Evolutionary conservation across 768 basidiomycete genomes (phyloP).

Genomic region (Trametes cinnabarina): DNA sequence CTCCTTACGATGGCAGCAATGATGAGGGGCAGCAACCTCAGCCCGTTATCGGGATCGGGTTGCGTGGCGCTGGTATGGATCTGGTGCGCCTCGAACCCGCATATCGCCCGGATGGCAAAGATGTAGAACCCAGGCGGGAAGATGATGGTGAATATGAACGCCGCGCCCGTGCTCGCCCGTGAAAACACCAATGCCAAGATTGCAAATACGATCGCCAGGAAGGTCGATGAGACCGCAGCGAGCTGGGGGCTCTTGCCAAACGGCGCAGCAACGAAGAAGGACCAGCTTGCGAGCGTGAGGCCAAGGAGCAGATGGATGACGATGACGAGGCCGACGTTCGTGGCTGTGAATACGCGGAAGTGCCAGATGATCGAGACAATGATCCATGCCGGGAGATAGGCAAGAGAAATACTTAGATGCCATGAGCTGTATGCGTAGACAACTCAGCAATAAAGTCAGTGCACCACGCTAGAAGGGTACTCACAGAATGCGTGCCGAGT

Average conservation of each 20-base stretch:
- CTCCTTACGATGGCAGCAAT: constrained; percentile 60
- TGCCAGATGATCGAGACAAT: constrained; percentile 65
- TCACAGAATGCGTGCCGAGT: constrained; percentile 63
- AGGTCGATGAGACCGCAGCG: constrained; percentile 64
- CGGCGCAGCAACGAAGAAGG: constrained; percentile 65
- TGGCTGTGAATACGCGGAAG: constrained; percentile 59
- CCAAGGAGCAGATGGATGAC: constrained; percentile 66
- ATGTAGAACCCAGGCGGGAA: constrained; percentile 79
- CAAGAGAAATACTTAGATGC: constrained; percentile 63
- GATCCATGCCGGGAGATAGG: constrained; percentile 78
- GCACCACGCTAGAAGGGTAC: too few species aligned
- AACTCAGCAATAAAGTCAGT: too few species aligned
- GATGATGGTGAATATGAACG: constrained; percentile 63
- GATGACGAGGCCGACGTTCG: constrained; percentile 58
- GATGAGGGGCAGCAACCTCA: constrained; percentile 55
- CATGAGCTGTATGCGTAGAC: constrained; percentile 38
- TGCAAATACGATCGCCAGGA: constrained; percentile 63
- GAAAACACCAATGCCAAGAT: constrained; percentile 60
- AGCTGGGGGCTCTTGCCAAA: constrained; percentile 74
- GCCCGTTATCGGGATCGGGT: constrained; percentile 57
- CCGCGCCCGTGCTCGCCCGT: constrained; percentile 37
- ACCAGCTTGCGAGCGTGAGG: constrained; percentile 65
- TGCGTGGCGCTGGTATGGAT: constrained; percentile 52
- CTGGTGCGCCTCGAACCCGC: constrained; percentile 63
- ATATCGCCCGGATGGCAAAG: constrained; percentile 65